A percentile compares a stretch with the other conserved stretches of the same genome.
These are phyloP conservation scores for Plasmodium reichenowi DNA, from an alignment of 169 alveolate genomes.

Conservation along the genomic window DNA sequence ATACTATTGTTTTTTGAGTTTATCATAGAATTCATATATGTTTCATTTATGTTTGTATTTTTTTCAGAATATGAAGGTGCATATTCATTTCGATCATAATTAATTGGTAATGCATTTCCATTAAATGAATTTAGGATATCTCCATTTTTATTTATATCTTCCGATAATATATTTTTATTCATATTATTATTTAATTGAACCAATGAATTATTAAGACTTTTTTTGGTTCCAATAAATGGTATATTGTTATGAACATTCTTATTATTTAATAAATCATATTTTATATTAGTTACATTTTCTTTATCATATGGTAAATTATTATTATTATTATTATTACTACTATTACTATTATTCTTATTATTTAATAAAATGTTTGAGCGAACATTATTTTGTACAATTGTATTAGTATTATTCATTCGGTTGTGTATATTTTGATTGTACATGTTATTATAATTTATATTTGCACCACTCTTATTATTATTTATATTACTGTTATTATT, in stretches of 20 bases:
- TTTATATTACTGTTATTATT: neutral
- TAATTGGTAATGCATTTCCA: neutral
- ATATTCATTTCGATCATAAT: constrained; percentile 24
- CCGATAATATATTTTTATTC: constrained; percentile 3
- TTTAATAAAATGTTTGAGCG: neutral
- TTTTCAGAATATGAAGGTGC: neutral
- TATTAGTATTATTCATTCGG: neutral
- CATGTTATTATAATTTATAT: constrained; percentile 10
- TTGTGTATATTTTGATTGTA: constrained; percentile 1
- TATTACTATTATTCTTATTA: neutral
- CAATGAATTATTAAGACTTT: constrained; percentile 8
- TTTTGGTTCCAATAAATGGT: constrained; percentile 1
- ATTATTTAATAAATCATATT: neutral
- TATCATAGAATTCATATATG: neutral
- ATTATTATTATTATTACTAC: neutral
- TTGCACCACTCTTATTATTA: constrained; percentile 5
- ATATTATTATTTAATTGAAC: neutral
- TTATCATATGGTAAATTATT: neutral
- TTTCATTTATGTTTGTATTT: constrained; percentile 1
- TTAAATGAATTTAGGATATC: constrained; percentile 5
- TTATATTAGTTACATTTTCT: neutral
- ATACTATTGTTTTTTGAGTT: neutral
- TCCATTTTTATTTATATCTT: constrained; percentile 2
- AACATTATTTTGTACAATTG: constrained; percentile 9
- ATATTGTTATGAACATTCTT: neutral